Base-by-base conservation (phyloP, 108 stramenopile genomes). In the Discostella stelligeroides region DNA sequence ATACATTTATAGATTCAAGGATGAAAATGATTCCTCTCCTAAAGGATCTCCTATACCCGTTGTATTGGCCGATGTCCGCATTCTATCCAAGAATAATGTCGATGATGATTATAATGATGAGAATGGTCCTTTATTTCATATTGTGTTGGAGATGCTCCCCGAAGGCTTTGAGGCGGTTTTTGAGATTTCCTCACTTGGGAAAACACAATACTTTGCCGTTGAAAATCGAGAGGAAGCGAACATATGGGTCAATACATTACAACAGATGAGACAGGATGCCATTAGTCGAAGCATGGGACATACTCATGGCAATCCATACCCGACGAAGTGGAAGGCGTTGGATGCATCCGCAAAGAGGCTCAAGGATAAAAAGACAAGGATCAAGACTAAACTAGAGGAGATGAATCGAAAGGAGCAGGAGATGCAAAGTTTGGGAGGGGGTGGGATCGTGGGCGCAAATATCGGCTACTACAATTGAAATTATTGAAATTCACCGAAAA, bases 271-370 rank as follows among this genome's bases (percentile, higher is more conserved):
- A 53, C 90, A 90, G 62, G 90, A 86, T 66, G 57, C 63, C 14
- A 88, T 88, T 28, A 88, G 81, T 12, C 55, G 88, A 40, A 66
- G 65, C 17, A 88, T 94, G 93, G 93, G 93, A 10, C 93, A 94
- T 74, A 86, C 88, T 20, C 34, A 48, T 34, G 53, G 60, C 29
- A 49, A 82, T 7, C 89, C 92, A 0, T 93, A 89, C 73, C 92
- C 92, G 21, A 48, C 49, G 20, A 39, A 76, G 9, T 91, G 88
- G 88, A 64, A 61, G 29, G 65, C 88, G 38, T 84, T 86, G 69
- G 89, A 93, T 76, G 60, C 69, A 34, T 66, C 85, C n/a, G 92
- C 86, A 23, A 75, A 48, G 29, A 62, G 63, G 43, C 57, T 88
- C 37, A 72, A 73, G 18, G 78, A 89, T 42, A 73, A 72, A 17